phyloP scores from a whole-genome alignment of 257 asterid species.

The Scutellaria minor region DNA sequence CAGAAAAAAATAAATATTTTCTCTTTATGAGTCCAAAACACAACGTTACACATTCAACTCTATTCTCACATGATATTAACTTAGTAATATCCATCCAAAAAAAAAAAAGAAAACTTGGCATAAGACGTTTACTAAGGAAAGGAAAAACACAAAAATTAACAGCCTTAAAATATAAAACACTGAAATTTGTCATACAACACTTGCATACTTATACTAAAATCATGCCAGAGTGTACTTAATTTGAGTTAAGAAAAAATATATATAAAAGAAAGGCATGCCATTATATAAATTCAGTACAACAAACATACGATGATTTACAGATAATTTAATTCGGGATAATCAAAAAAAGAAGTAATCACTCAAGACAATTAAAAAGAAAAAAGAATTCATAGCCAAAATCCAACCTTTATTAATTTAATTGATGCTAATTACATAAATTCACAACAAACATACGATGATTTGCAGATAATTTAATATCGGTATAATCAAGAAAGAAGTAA shows the following conservation, averaged over 20 bases:
- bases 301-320: neutral
- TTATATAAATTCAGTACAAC: neutral
- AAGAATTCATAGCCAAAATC: neutral
- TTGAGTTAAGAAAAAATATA: neutral
- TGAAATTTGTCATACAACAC: neutral
- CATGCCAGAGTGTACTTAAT: neutral
- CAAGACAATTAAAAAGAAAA: neutral
- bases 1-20: neutral
- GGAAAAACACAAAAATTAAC: neutral
- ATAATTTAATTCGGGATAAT: neutral
- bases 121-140: neutral
- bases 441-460: neutral
- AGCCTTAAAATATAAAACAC: neutral
- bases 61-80: neutral
- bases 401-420: neutral
- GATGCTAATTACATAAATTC: neutral
- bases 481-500: neutral
- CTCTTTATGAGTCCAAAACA: neutral
- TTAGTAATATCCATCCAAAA: too few species aligned
- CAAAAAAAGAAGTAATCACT: neutral
- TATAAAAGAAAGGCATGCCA: slow-evolving; percentile 3
- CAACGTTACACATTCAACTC: neutral
- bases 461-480: neutral
- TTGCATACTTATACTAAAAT: neutral
- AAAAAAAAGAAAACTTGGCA: too few species aligned